Percentiles rank a stretch among this genome's conserved stretches.
These are phyloP conservation scores for Phyllosticta citribraziliensis DNA, from an alignment of 2,329 filamentous ascomycete species.

Conservation along the genomic window DNA sequence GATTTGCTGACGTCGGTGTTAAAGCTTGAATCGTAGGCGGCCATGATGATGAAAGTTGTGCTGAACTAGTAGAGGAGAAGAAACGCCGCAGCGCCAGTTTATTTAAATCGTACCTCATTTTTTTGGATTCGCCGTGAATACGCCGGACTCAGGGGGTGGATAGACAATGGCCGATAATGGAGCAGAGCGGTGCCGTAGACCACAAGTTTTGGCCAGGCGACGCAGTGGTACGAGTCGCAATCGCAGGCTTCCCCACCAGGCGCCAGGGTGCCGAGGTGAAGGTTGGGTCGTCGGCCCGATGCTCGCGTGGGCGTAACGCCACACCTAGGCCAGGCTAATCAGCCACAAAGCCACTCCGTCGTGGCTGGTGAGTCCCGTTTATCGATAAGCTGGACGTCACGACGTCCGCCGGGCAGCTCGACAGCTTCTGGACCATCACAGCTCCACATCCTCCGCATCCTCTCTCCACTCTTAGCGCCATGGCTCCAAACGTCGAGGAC, in stretches of 20 bases:
- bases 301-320: too few relatives aligned
- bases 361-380: too few relatives aligned
- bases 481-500: slow-evolving; percentile 26
- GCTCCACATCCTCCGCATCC: neutral
- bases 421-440: neutral
- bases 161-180: neutral
- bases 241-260: neutral
- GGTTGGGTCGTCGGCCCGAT: too few relatives aligned
- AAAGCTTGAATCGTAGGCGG: neutral
- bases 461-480: slow-evolving; percentile 8
- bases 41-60: neutral
- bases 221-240: neutral
- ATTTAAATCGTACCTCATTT: neutral
- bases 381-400: too few relatives aligned
- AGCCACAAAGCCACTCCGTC: too few relatives aligned
- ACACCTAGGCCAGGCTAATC: too few relatives aligned
- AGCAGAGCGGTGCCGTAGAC: neutral
- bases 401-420: too few relatives aligned
- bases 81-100: neutral
- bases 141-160: neutral
- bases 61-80: neutral
- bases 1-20: slow-evolving; percentile 10
- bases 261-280: neutral
- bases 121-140: neutral
- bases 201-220: neutral